Evolutionary conservation across 768 basidiomycete genomes (phyloP), one percentile per base, ranked within the genome.

Genomic region (Mycena pura): DNA sequence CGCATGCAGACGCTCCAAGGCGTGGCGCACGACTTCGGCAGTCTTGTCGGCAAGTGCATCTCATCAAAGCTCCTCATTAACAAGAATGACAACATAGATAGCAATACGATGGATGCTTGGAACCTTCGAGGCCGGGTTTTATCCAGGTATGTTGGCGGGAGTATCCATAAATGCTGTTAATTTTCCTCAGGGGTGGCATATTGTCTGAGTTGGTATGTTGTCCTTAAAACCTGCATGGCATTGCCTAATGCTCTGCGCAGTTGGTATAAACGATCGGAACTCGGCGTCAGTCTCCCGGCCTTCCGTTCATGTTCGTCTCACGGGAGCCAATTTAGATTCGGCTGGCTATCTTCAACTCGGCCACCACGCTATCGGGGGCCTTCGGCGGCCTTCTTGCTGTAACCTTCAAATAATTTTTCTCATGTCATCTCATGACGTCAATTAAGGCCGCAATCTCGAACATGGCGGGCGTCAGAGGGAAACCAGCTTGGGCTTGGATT

Each of bases 251-350:
- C 7, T 31, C 2, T n/a, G 3, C 38, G 9, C n/a, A 90, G 88
- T 66, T 94, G 92, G 91, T 94, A 94, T 73, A 88, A 86, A 68
- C 86, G 90, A 25, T 82, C 85, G 11, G 93, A 95, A 68, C 81
- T 90, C 66, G 91, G 89, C 15, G 79, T 83, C 29, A 86, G 63
- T 60, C 14, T 28, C 29, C 34, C 17, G 19, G 36, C 24, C 5
- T 43, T n/a, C 7, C 25, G 22, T n/a, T 31, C 9, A 38, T 32
- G 11, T 17, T 6, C 22, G 21, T 46, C 15, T 28, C 31, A 29
- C n/a, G 6, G 41, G 22, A 40, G n/a, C 14, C 15, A 32, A 10
- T 14, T 32, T 7, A 61, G 64, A 58, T 66, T 5, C 60, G 91
- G 31, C 77, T 90, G 22, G 89, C 91, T 0, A 60, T 88, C 15